Base-by-base conservation (phyloP, 805 yeast genomes). In the Saturnispora kantuleensis region DNA sequence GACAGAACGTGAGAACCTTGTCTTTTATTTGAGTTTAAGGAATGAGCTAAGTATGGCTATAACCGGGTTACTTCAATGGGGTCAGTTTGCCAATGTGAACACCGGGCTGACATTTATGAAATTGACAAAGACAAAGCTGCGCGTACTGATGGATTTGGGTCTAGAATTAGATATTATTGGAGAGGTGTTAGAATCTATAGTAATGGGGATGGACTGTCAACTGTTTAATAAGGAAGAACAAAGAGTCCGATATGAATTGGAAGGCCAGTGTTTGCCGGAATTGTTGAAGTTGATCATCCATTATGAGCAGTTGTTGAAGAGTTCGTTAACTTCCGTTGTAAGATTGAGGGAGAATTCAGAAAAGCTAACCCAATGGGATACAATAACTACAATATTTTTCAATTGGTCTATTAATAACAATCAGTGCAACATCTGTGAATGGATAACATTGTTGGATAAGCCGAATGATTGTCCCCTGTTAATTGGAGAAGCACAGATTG, bases 231-330 rank as follows among this genome's bases (percentile, higher is more conserved):
- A 53, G 7, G 45, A 49, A 15, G 44, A 52, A 10, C 39, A 41
- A 7, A 35, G 38, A 8, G 11, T 35, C 3, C 35, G 38, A 2
- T 28, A 58, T 34, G 34, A 33, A 13, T 5, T 50, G 17, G 33
- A 21, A 9, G 31, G 16, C 12, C 42, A 42, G 3, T 40, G 57
- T 5, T 7, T 56, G 11, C 12, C 37, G 11, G 26, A 54, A 11
- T 35, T 62, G 4, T 30, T 62, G 39, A 52, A 55, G 40, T 26
- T 58, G 31, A 33, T 58, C 10, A 44, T 51, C 8, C 46, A 47
- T 31, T 54, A 59, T 42, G 51, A 49, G 16, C 50, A 48, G 18
- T 38, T 55, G 15, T 35, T 61, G 16, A 35, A 47, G 10, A 49
- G 56, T 42, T 47, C 50, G 17, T 39, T 54, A 16, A 30, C 21